Base-by-base conservation (phyloP, 1,284 basidiomycete genomes). In the Moniliophthora roreri region DNA sequence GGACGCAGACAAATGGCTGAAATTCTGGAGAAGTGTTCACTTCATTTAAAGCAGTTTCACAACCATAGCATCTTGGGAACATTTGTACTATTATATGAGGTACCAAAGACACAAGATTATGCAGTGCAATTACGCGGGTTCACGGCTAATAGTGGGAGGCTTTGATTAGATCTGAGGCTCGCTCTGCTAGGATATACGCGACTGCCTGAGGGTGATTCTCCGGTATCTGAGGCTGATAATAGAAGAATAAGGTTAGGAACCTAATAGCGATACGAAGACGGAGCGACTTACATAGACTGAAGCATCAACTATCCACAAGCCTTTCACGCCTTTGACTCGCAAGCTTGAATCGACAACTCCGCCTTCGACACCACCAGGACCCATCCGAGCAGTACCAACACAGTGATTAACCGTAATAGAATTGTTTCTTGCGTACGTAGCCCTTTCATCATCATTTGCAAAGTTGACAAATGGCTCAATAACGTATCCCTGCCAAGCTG, bases 261-360 rank as follows among this genome's bases (percentile, higher is more conserved):
- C 6, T 7, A 2, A 42, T 18, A 1, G 20, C 7, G 28, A 8
- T 47, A 32, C 26, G 18, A 15, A 18, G 11, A 11, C 10, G 10
- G 41, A 10, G 15, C 3, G 9, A 59, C 59, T 48, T 26, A 60
- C 59, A 23, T 59, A 48, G 32, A 62, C 52, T 34, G 53, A 54
- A 9, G 52, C 56, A 52, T 62, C 61, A 20, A 59, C 61, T 7
- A 62, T 51, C 18, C 61, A 44, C n/a, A 62, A 32, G 3, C 61
- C 61, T 23, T 52, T 45, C 8, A 58, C 58, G 20, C 60, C 58
- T 48, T 60, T 61, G 6, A 62, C 61, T 39, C 52, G 54, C 50
- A 61, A 42, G 23, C 58, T 49, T 7, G 60, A 52, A 47, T 61
- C 56, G 5, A 59, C 48, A 8, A 59, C 60, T 7, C 59, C 58